Conservation (phyloP, 192 early-diverging fungal genomes). For the Hyaloraphidium curvatum region DNA sequence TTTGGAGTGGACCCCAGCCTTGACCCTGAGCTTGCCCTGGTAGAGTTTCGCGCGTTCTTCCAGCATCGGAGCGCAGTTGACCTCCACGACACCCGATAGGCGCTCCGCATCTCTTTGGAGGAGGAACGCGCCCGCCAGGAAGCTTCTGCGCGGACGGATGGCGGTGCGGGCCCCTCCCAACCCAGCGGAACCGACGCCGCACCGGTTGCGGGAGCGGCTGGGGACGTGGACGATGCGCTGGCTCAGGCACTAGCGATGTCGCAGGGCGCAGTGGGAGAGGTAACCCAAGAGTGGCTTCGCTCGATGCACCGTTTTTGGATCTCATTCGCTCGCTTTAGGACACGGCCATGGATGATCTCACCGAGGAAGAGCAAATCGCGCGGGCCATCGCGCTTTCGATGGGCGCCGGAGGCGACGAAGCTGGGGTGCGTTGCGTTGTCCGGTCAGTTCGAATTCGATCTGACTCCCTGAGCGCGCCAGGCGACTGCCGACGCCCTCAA, state of each 20-base stretch:
- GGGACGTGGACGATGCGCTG: slow-evolving; percentile 37
- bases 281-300: slow-evolving; percentile 2
- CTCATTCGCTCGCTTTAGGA: background rate
- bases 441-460: background rate
- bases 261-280: slow-evolving; percentile 16
- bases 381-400: slow-evolving; percentile 61
- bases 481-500: slow-evolving; percentile 15
- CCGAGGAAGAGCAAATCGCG: slow-evolving; percentile 51
- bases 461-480: slow-evolving; percentile 5
- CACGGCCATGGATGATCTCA: slow-evolving; percentile 34
- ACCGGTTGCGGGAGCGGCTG: slow-evolving; percentile 20
- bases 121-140: slow-evolving; percentile 87
- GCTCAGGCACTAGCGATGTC: slow-evolving; percentile 53
- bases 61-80: background rate
- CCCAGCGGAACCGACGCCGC: slow-evolving; percentile 9
- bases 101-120: slow-evolving; percentile 85
- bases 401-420: slow-evolving; percentile 16
- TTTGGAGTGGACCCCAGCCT: slow-evolving; percentile 86
- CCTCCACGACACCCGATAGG: slow-evolving; percentile 17
- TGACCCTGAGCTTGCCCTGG: slow-evolving; percentile 84
- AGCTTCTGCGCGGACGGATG: slow-evolving; percentile 17
- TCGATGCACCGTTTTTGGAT: background rate
- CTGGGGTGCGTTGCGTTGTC: background rate
- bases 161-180: background rate
- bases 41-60: slow-evolving; percentile 9